Evolutionary conservation across 176 grass and related monocot genomes (phyloP), one percentile per base, ranked within the genome.

Genomic region (Carex pumila): DNA sequence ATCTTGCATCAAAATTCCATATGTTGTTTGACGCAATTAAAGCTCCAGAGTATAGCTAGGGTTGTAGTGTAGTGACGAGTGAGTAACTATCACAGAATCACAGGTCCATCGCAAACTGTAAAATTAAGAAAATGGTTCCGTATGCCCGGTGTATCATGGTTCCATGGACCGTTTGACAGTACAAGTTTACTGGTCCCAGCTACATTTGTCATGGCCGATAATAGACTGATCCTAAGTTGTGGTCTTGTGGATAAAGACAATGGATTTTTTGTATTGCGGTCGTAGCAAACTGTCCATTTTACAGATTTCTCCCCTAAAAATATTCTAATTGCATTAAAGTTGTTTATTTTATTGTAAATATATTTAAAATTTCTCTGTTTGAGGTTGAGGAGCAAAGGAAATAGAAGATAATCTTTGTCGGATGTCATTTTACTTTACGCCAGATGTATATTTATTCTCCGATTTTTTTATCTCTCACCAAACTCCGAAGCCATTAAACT

Each of bases 221-320:
- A 73, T 73, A 73, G 70, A 73, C 70, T 73, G n/a, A 75, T 75
- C 71, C 47, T 50, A 53, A 74, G 43, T 52, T 74, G 3, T 74
- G 14, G 15, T 53, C 29, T 52, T 74, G 3, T 74, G 14, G 15
- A 74, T 52, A 74, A 4, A 74, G 71, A 74, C 71, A 25, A 25
- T 25, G 25, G 25, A 25, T 25, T 34, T 34, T 34, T 34, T 29
- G 49, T 52, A 31, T 54, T 75, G 21, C 22, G 7, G 12, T 54
- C 49, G 6, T 53, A 15, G 5, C 47, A 75, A 29, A 54, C 17
- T 54, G 3, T 30, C 21, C 3, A 30, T 54, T 75, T 54, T 75
- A 13, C 21, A 53, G 21, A 75, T 30, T 30, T 54, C 5, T 15
- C 45, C 22, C 21, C 21, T 4, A 12, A 75, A 75, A 75, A 54